These are phyloP conservation scores for Rhododendron henanense DNA, from an alignment of 148 eudicot genomes.

Conservation along the genomic window DNA sequence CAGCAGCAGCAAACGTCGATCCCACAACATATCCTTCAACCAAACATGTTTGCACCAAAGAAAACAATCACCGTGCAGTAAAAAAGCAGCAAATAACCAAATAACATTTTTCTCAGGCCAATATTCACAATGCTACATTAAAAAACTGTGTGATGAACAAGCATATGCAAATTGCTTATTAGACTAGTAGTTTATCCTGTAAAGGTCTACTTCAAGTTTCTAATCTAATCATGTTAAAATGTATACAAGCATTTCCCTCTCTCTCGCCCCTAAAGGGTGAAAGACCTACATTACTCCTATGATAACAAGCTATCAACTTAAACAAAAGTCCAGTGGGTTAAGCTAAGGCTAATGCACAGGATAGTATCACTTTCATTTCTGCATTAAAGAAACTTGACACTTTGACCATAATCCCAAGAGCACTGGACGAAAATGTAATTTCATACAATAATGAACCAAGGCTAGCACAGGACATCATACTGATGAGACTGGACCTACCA, in stretches of 20 bases:
- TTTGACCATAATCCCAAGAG: not conserved
- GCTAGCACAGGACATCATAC: not conserved
- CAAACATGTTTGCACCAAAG: not conserved
- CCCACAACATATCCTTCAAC: not conserved
- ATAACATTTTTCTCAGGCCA: not conserved
- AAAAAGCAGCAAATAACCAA: not conserved
- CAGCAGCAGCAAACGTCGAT: not conserved
- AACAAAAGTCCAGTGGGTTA: not conserved
- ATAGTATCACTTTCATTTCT: not conserved
- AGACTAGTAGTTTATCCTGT: not conserved
- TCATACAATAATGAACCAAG: not conserved
- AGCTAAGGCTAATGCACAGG: not conserved
- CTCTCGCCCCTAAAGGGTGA: not conserved
- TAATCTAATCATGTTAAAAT: not conserved
- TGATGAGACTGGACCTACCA: slow-evolving; percentile 12
- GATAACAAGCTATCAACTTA: not conserved
- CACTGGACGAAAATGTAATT: not conserved
- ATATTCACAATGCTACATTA: not conserved
- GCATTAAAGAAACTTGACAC: not conserved
- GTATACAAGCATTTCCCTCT: not conserved
- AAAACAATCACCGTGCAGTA: not conserved
- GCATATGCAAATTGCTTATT: not conserved
- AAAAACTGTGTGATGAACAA: not conserved
- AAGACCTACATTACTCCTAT: not conserved
- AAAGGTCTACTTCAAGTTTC: not conserved